A percentile compares a stretch with the other conserved stretches of the same genome.
These are phyloP conservation scores for Ordospora colligata DNA, from an alignment of 371 early-diverging fungal genomes.

Conservation along the genomic window DNA sequence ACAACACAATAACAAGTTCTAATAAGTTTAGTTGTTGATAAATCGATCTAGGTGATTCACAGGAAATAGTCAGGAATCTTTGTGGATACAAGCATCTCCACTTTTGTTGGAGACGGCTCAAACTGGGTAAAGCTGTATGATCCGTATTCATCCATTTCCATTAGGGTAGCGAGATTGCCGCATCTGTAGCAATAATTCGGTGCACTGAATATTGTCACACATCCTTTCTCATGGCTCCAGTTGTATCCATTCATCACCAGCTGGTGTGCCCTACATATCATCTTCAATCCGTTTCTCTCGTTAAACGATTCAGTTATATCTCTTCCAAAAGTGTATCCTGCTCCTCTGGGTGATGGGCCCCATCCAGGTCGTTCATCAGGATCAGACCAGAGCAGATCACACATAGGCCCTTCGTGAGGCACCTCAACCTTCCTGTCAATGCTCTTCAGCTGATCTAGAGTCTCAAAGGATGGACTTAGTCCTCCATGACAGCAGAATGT, in stretches of 20 bases:
- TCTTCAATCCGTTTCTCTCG: conserved; percentile 82
- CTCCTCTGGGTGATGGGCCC: conserved; percentile 94
- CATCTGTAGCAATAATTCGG: conserved; percentile 99
- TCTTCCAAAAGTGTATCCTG: conserved; percentile 92
- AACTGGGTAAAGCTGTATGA: conserved; percentile 71
- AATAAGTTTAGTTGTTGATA: not conserved
- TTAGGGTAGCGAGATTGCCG: conserved; percentile 91
- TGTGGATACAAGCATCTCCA: conserved; percentile 87
- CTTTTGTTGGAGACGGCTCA: conserved; percentile 89
- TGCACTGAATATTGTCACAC: conserved; percentile 95
- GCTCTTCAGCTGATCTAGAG: conserved; percentile 85
- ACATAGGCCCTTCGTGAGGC: conserved; percentile 95
- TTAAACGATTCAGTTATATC: conserved; percentile 83
- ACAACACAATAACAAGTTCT: too few relatives aligned
- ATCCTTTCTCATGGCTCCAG: conserved; percentile 89
- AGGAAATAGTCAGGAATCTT: conserved; percentile 96
- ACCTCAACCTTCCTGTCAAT: conserved; percentile 92
- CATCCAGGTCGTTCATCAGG: conserved; percentile 94
- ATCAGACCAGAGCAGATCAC: conserved; percentile 95
- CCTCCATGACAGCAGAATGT: conserved; percentile 98
- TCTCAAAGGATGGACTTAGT: conserved; percentile 85
- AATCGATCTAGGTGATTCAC: conserved; percentile 60
- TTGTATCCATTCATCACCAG: conserved; percentile 97
- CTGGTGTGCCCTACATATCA: conserved; percentile 96
- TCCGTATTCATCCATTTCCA: conserved; percentile 85